Evolutionary conservation across 371 early-diverging fungal genomes (phyloP), one percentile per base, ranked within the genome.

Genomic region (Mucor piriformis): DNA sequence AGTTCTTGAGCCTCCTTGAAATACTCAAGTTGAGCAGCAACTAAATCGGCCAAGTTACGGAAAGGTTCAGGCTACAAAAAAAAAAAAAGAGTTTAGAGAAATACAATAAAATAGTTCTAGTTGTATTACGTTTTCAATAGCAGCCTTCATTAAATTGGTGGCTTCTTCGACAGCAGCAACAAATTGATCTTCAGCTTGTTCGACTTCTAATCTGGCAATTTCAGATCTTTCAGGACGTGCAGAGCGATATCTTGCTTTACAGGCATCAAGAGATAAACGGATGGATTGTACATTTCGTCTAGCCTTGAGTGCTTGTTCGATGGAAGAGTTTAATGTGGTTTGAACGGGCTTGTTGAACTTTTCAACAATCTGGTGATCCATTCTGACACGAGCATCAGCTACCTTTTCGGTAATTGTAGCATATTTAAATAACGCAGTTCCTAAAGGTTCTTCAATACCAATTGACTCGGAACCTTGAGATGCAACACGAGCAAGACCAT

Each of bases 131-230:
- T 74, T 87, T 64, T 93, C 95, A 25, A 95, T 84, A n/a, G 92
- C 92, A 18, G 87, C 75, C 66, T 90, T 91, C 96, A 96, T 96
- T 61, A 94, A 82, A n/a, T 82, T 83, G 61, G 92, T 94, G 7
- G 95, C 92, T 64, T 95, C 92, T 66, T 94, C 95, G 20, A 96
- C 89, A 10, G 89, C 91, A 12, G 88, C 85, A 6, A 94, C 94
- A 79, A 96, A 94, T 63, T 87, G 86, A 78, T 95, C 95, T 73
- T 96, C 95, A 15, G 93, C 91, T 43, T 84, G 80, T 67, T 93
- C 92, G 25, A 95, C 90, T 63, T 95, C 94, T n/a, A 83, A 71
- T 21, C 90, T 84, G 46, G 83, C 83, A 35, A 74, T 85, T 51
- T 92, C 92, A 10, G 83, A 85, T 29, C 73, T 76, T 52, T 89